These are phyloP conservation scores for Arxiozyma bovina DNA, from an alignment of 1,139 yeast genomes.

Conservation along the genomic window DNA sequence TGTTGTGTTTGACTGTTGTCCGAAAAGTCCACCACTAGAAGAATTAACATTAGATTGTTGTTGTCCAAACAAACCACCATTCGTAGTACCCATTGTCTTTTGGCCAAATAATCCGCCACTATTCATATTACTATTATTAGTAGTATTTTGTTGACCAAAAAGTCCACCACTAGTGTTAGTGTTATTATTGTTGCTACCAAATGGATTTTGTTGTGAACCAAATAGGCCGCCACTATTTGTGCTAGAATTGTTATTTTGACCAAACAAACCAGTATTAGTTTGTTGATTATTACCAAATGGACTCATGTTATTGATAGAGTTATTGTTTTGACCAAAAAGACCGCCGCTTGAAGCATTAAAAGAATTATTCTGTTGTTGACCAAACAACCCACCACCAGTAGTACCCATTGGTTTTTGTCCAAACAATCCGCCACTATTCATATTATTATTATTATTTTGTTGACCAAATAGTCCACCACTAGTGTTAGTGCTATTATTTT, in stretches of 20 bases:
- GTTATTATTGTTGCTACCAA: slow-evolving; percentile 23
- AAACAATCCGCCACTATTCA: slow-evolving; percentile 16
- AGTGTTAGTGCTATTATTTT: neutral
- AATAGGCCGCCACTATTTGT: slow-evolving; percentile 18
- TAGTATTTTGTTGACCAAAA: slow-evolving; percentile 26
- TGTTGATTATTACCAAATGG: slow-evolving; percentile 3
- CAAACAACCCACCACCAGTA: slow-evolving; percentile 22
- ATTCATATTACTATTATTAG: slow-evolving; percentile 2
- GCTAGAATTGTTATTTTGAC: slow-evolving; percentile 1
- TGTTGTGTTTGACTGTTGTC: slow-evolving; percentile 12
- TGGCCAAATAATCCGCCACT: slow-evolving; percentile 4
- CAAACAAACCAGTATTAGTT: slow-evolving; percentile 2
- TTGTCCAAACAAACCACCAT: slow-evolving; percentile 32
- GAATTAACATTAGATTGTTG: slow-evolving; percentile 16
- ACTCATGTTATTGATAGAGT: slow-evolving; percentile 3
- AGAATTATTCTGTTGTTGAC: slow-evolving; percentile 14
- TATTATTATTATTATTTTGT: slow-evolving; percentile 7
- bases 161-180: slow-evolving; percentile 13
- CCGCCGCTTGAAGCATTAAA: slow-evolving; percentile 25
- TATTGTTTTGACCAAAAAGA: slow-evolving; percentile 33
- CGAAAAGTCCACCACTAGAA: slow-evolving; percentile 24
- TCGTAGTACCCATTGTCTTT: slow-evolving; percentile 13
- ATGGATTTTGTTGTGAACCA: slow-evolving; percentile 17
- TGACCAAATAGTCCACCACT: slow-evolving; percentile 28
- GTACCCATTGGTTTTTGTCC: slow-evolving; percentile 17